Conservation (phyloP, 1,139 yeast species). For the Kluyveromyces sp. region DNA sequence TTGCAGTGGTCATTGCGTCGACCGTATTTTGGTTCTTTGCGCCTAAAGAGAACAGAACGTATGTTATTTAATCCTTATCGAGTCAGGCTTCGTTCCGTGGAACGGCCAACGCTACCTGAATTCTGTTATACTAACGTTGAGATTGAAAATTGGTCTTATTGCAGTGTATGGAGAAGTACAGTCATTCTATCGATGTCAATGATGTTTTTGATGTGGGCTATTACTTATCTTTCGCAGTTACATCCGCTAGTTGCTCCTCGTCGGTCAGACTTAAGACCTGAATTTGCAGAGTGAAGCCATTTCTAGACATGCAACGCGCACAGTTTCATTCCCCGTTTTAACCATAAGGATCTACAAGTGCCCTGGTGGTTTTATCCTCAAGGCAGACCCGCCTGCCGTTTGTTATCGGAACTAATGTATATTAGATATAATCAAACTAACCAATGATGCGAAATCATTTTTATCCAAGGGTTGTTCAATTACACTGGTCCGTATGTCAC, state of each 20-base stretch:
- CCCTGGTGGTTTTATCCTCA: too few relatives aligned
- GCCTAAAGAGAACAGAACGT: slow-evolving; percentile 46
- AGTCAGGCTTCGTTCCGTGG: background rate
- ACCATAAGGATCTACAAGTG: too few relatives aligned
- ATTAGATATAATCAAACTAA: background rate
- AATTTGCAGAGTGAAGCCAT: slow-evolving; percentile 36
- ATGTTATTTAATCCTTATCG: slow-evolving; percentile 23
- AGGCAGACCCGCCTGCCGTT: background rate
- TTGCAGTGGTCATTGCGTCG: slow-evolving; percentile 50
- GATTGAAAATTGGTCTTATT: background rate
- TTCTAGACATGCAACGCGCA: background rate
- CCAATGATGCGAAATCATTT: background rate
- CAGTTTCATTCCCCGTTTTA: too few relatives aligned
- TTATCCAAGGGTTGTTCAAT: background rate
- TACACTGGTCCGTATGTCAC: too few relatives aligned
- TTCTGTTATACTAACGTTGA: slow-evolving; percentile 3
- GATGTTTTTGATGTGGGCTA: slow-evolving; percentile 95
- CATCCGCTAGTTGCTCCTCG: slow-evolving; percentile 80
- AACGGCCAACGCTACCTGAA: background rate
- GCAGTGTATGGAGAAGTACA: slow-evolving; percentile 84
- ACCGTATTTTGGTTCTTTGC: slow-evolving; percentile 52
- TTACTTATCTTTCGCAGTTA: slow-evolving; percentile 66
- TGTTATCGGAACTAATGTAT: background rate
- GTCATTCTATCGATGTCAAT: slow-evolving; percentile 72
- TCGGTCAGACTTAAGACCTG: slow-evolving; percentile 77